phyloP scores from a whole-genome alignment of 2,329 filamentous ascomycete genomes.

The Colletotrichum godetiae region DNA sequence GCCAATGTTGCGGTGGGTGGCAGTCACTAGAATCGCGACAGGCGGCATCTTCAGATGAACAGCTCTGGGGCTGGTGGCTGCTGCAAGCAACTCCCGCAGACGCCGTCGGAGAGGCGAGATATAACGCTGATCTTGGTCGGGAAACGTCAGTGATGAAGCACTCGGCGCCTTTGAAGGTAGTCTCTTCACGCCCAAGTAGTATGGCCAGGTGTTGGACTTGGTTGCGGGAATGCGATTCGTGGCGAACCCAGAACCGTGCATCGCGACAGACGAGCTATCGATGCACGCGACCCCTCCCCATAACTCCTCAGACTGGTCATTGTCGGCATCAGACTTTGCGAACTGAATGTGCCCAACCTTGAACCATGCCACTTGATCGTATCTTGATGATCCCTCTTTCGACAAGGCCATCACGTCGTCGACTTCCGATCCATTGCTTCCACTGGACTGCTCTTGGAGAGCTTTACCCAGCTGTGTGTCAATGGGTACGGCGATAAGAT shows the following conservation, averaged over 20 bases:
- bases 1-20: conserved; percentile 92
- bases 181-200: conserved; percentile 84
- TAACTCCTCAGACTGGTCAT: conserved; percentile 71
- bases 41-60: conserved; percentile 89
- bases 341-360: conserved; percentile 80
- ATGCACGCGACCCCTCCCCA: conserved; percentile 92
- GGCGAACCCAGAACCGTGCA: conserved; percentile 91
- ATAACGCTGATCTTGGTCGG: conserved; percentile 61
- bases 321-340: conserved; percentile 60
- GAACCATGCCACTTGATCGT: conserved; percentile 87
- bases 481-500: conserved; percentile 88
- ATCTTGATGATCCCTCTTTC: conserved; percentile 50
- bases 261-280: conserved; percentile 86
- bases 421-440: conserved; percentile 71
- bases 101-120: conserved; percentile 74
- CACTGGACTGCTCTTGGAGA: conserved; percentile 76
- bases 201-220: conserved; percentile 84
- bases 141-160: conserved; percentile 51
- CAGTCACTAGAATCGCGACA: conserved; percentile 87
- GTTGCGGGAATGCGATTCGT: conserved; percentile 83
- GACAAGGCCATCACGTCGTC: conserved; percentile 73
- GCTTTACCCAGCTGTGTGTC: conserved; percentile 87
- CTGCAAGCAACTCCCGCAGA: conserved; percentile 85
- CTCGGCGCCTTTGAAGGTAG: conserved; percentile 63
- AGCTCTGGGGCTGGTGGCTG: conserved; percentile 88